phyloP scores from a whole-genome alignment of 305 asterid genomes.

The Fraxinus floribunda region DNA sequence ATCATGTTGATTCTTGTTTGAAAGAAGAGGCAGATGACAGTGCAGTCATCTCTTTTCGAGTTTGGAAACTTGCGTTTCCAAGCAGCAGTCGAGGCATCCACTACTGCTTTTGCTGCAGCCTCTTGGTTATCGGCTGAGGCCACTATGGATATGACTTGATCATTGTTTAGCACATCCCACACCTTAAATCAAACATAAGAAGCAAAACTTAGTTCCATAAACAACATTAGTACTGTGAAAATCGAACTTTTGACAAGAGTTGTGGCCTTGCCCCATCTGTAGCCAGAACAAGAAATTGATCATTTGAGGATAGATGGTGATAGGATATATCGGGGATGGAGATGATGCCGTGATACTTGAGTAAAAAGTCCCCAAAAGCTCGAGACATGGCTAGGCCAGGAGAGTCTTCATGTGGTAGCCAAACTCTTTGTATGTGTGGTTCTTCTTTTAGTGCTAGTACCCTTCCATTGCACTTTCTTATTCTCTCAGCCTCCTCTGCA shows the following conservation, averaged over 20 bases:
- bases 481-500: slow-evolving; percentile 86
- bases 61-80: slow-evolving; percentile 67
- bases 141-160: slow-evolving; percentile 52
- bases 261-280: slow-evolving; percentile 62
- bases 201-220: background rate
- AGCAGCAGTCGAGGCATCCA: slow-evolving; percentile 52
- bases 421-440: slow-evolving; percentile 68
- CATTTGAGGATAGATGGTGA: slow-evolving; percentile 51
- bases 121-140: slow-evolving; percentile 42
- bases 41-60: slow-evolving; percentile 72
- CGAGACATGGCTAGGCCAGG: slow-evolving; percentile 96
- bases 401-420: slow-evolving; percentile 69
- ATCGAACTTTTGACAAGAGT: background rate
- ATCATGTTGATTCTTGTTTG: background rate
- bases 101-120: slow-evolving; percentile 66
- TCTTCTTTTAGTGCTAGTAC: slow-evolving; percentile 69
- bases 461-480: slow-evolving; percentile 67
- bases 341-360: slow-evolving; percentile 65
- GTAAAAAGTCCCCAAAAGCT: slow-evolving; percentile 76
- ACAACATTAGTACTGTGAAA: background rate
- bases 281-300: slow-evolving; percentile 67
- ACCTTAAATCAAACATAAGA: slow-evolving; percentile 40
- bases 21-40: slow-evolving; percentile 62
- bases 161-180: slow-evolving; percentile 81
- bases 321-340: slow-evolving; percentile 60